Evolutionary conservation across 2,329 filamentous ascomycete species (phyloP).

Genomic region (Trichoderma gracile): DNA sequence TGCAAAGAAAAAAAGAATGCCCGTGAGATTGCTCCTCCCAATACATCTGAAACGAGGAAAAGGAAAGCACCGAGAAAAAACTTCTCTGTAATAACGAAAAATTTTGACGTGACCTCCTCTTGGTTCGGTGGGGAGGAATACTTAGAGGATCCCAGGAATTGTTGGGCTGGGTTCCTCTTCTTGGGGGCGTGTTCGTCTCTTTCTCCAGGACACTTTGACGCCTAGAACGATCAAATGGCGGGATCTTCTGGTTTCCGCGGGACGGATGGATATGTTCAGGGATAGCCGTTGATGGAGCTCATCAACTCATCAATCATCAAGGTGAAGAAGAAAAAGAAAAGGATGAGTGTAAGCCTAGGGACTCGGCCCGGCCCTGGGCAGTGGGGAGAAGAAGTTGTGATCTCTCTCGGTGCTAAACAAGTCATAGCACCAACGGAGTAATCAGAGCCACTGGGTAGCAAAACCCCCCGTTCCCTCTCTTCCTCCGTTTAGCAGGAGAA

Average conservation of each 20-base stretch:
- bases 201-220: too few relatives aligned
- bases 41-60: slow-evolving; percentile 15
- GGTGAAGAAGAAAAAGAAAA: not conserved
- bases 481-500: too few relatives aligned
- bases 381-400: not conserved
- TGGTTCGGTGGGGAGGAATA: not conserved
- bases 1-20: not conserved
- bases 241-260: too few relatives aligned
- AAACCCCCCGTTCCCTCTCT: not conserved
- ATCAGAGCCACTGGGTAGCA: not conserved
- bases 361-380: slow-evolving; percentile 16
- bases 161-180: too few relatives aligned
- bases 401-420: not conserved
- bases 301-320: too few relatives aligned
- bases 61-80: slow-evolving; percentile 4
- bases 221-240: too few relatives aligned
- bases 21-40: slow-evolving; percentile 6
- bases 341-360: not conserved
- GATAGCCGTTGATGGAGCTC: too few relatives aligned
- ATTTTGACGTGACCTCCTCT: not conserved
- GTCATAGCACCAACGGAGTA: too few relatives aligned
- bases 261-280: too few relatives aligned
- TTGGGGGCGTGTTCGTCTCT: too few relatives aligned
- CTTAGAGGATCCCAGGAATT: too few relatives aligned
- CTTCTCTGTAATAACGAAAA: not conserved